Base-by-base conservation (phyloP, 2,329 filamentous ascomycete genomes). In the Cryphonectria radicalis region DNA sequence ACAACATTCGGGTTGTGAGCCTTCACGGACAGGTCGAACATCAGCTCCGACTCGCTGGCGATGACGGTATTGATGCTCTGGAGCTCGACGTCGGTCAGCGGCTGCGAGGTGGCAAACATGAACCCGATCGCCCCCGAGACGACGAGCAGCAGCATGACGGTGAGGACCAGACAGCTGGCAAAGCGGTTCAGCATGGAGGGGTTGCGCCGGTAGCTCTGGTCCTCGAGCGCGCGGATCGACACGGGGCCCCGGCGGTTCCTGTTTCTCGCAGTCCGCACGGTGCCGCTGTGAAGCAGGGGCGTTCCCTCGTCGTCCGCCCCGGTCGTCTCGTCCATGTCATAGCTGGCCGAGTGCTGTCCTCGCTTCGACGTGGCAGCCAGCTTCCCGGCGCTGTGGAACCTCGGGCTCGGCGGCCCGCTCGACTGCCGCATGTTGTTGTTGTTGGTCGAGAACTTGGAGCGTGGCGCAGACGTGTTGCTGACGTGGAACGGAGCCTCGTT, bases 1-100 rank as follows among this genome's bases (percentile, higher is more conserved):
- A 98, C 92, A 57, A 98, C 90, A 76, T 98, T 99, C 0, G 95
- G 95, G 79, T 99, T 99, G 76, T 95, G 87, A 0, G 95, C 96
- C 75, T 90, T 90, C 72, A 99, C 93, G 28, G 93, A 90, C 65
- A 99, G 83, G 80, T 99, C 95, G 77, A 98, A 88, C 89, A 99
- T 97, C 59, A 99, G 87, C 79, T 98, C 95, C 80, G 97, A 93
- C 80, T 97, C 93, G 76, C 93, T 97, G 2, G 95, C 95, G 65
- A 98, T 88, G 35, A 99, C 94, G 75, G 97, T 97, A 76, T 92
- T 90, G 75, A 99, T 94, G 74, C 91, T 91, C 69, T 92, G 85
- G 62, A 98, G 89, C 74, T 92, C 86, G 71, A 98, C 92, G 74
- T 93, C 90, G 37, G 89, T 88, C 64, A 99, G 87, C 8, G 95